Conservation (phyloP, 2,329 filamentous ascomycete genomes). For the Onygenales sp. region DNA sequence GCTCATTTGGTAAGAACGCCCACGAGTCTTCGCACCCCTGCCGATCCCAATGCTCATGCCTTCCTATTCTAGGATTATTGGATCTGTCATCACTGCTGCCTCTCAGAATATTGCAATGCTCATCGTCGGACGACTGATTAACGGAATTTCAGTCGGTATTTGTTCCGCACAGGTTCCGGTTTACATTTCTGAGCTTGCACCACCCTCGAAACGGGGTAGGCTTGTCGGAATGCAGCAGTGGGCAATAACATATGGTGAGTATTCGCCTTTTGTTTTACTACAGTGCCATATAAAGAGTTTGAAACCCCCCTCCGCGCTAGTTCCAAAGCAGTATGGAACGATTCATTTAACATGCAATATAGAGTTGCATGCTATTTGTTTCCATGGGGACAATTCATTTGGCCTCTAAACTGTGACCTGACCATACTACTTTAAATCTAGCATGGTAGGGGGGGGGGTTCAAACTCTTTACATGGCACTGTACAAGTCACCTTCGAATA, state of each 20-base stretch:
- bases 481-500: constrained; percentile 16
- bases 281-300: too few relatives aligned
- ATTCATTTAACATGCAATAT: too few relatives aligned
- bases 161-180: constrained; percentile 31
- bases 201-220: constrained; percentile 32
- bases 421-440: too few relatives aligned
- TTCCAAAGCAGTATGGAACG: too few relatives aligned
- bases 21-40: background rate
- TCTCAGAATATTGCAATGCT: constrained; percentile 24
- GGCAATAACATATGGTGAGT: constrained; percentile 28
- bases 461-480: too few relatives aligned
- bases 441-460: too few relatives aligned
- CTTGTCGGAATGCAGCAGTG: constrained; percentile 34
- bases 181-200: constrained; percentile 28
- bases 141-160: constrained; percentile 31
- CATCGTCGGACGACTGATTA: constrained; percentile 29
- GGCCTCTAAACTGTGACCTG: constrained; percentile 6
- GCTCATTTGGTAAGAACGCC: constrained; percentile 21
- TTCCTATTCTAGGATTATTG: constrained; percentile 32
- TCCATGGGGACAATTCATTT: constrained; percentile 8
- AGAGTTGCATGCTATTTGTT: too few relatives aligned
- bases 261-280: constrained; percentile 5
- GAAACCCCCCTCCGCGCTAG: too few relatives aligned
- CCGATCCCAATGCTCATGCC: too few relatives aligned
- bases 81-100: constrained; percentile 23